A percentile compares a stretch with the other conserved stretches of the same genome.
Conservation (phyloP, 352 stramenopile species). For the Phytopythium aichiense region DNA sequence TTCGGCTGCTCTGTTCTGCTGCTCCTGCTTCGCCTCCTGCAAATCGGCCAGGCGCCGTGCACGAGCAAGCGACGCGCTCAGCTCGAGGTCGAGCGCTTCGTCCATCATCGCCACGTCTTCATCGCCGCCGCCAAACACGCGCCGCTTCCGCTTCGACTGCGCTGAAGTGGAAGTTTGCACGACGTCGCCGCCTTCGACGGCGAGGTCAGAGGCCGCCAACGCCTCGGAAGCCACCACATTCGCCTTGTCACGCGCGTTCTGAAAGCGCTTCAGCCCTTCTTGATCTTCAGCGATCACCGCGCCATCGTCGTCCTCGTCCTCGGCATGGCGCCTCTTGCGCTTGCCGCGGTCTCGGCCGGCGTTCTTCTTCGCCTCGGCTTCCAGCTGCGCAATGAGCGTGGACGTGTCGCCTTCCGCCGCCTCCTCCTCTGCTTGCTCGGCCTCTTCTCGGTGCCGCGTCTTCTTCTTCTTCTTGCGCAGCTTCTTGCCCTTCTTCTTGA, state of each 20-base stretch:
- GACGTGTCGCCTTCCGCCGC: constrained; percentile 17
- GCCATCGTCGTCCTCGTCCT: constrained; percentile 25
- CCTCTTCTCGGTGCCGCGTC: constrained; percentile 42
- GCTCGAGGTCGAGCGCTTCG: constrained; percentile 62
- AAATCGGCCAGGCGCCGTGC: constrained; percentile 53
- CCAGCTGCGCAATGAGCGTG: constrained; percentile 56
- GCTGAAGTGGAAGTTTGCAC: neutral
- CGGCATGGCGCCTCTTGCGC: constrained; percentile 27
- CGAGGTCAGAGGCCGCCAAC: constrained; percentile 18
- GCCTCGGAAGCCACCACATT: constrained; percentile 43
- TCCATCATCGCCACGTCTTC: constrained; percentile 44
- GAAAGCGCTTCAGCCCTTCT: constrained; percentile 53
- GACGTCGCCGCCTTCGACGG: neutral
- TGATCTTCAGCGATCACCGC: constrained; percentile 31
- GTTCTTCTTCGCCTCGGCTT: constrained; percentile 46
- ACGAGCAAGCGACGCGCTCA: constrained; percentile 70
- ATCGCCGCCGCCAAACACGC: constrained; percentile 6
- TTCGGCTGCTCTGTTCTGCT: constrained; percentile 8
- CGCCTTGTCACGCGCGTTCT: constrained; percentile 64
- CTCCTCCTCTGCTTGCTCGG: constrained; percentile 34
- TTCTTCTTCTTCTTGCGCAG: constrained; percentile 72
- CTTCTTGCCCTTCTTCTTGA: constrained; percentile 83
- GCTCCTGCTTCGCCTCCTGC: constrained; percentile 18
- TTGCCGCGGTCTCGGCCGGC: constrained; percentile 50
- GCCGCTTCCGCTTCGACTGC: constrained; percentile 39